Base-by-base conservation (phyloP, 176 grass and related monocot species). In the Oryza coarctata region DNA sequence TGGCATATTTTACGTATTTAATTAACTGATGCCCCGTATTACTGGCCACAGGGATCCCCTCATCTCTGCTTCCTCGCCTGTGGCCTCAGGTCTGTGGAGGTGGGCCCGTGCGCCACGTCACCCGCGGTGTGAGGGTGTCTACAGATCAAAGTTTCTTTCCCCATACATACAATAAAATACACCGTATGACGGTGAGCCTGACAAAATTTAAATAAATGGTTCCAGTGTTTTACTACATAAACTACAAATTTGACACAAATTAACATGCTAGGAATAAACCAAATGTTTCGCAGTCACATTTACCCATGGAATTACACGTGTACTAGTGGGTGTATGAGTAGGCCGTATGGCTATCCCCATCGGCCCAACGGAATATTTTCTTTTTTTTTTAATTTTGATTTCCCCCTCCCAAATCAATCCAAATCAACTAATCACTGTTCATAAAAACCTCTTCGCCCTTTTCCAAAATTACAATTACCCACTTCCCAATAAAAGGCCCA, bases 391-490 rank as follows among this genome's bases (percentile, higher is more conserved):
- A 18, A 50, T 17, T 50, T 50, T 20, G 7, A 6, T 52, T 52
- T 20, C 6, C 49, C 7, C 63, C 0, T 38, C 30, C 30, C 32
- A 9, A 70, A 55, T 29, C 17, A 52, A 22, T 2, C 18, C 5
- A 52, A 38, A 38, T 38, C 36, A 38, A 38, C 36, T 38, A 38
- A 12, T 52, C 38, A 69, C 34, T 58, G 12, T 63, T 63, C 33
- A 40, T 44, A 65, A 40, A 40, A 20, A 43, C 18, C 8, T 39
- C 64, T 10, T 10, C 38, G 4, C 9, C 9, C 60, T 86, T 74
- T 82, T 49, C 49, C 43, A 84, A 80, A 84, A 74, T 79, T 55
- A 49, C 69, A 69, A 84, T 75, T 71, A 84, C 62, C 45, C 15
- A 88, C 49, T 11, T 45, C 82, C 38, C 70, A 43, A 84, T 84